Percentiles rank a stretch among this genome's conserved stretches.
Conservation (phyloP, 2,329 filamentous ascomycete genomes). For the Penicillium corylophilum region DNA sequence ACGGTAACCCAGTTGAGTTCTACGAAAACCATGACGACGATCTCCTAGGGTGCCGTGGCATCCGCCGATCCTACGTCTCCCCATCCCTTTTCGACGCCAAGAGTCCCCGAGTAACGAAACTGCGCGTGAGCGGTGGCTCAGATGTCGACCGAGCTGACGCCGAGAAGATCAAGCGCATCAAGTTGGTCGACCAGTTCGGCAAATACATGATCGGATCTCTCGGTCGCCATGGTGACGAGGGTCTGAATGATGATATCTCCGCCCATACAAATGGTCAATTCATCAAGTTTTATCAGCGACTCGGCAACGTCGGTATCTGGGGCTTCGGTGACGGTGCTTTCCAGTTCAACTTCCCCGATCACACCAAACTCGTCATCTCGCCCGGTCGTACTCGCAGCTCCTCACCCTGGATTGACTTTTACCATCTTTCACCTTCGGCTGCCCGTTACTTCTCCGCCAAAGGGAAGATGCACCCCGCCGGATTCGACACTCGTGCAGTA, state of each 20-base stretch:
- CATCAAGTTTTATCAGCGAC: slow-evolving; percentile 52
- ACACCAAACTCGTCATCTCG: slow-evolving; percentile 52
- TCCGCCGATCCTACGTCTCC: slow-evolving; percentile 42
- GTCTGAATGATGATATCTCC: slow-evolving; percentile 26
- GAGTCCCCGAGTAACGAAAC: slow-evolving; percentile 32
- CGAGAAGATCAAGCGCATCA: slow-evolving; percentile 50
- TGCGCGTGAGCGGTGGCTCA: slow-evolving; percentile 32
- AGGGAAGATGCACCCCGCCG: slow-evolving; percentile 44
- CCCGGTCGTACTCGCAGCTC: slow-evolving; percentile 39
- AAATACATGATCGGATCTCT: slow-evolving; percentile 54
- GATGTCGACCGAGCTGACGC: slow-evolving; percentile 41
- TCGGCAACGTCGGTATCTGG: slow-evolving; percentile 56
- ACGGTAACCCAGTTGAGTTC: slow-evolving; percentile 47
- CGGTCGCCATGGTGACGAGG: slow-evolving; percentile 42
- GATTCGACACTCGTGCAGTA: slow-evolving; percentile 44
- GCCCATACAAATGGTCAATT: slow-evolving; percentile 37
- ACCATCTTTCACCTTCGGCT: slow-evolving; percentile 48
- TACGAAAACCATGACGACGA: slow-evolving; percentile 46
- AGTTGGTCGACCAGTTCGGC: slow-evolving; percentile 51
- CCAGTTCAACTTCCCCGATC: slow-evolving; percentile 55
- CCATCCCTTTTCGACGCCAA: slow-evolving; percentile 43
- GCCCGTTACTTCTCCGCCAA: slow-evolving; percentile 44
- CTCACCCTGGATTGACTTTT: slow-evolving; percentile 48
- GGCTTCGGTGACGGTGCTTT: slow-evolving; percentile 51
- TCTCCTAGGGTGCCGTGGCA: slow-evolving; percentile 34